Base-by-base conservation (phyloP, 1,139 yeast genomes). In the Yamadazyma sp. region DNA sequence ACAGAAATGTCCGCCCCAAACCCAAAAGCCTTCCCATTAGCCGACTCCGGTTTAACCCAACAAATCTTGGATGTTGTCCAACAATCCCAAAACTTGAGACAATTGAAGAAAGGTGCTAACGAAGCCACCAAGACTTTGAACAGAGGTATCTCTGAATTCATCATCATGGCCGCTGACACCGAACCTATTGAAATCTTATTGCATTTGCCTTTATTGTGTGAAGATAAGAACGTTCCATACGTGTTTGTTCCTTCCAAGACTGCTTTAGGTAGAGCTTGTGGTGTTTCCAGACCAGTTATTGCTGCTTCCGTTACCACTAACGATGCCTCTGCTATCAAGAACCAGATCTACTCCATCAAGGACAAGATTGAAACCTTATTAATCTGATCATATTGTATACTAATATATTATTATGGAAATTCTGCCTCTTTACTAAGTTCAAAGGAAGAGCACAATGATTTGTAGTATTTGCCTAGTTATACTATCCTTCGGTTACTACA, bases 151-250 rank as follows among this genome's bases (percentile, higher is more conserved):
- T 86, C 97, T 57, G 98, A 92, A 76, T 92, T 94, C 80, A 90
- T 94, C 71, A 88, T 94, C 74, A 89, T 94, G 97, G 98, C 98
- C 56, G 99, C 98, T 57, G 98, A 94, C 67, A 88, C 98, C 57
- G 96, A 92, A 71, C 99, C 99, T 58, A 90, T 94, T 62, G 98
- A 94, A 76, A 92, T 94, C 68, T 84, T 94, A 65, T 82, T 94
- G 68, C 98, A 94, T 70, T 80, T 94, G 69, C 99, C 99, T 38
- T 81, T 94, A 59, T 78, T 94, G 60, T 92, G 99, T 73, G 98
- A 92, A 75, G 99, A 92, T 74, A 92, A 92, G 80, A 92, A 94
- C 76, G 98, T 92, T 54, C 97, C 98, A 48, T 92, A 92, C 77
- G 97, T 92, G 50, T 92, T 92, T 57, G 97, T 94, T 52, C 97